Evolutionary conservation across 768 basidiomycete species (phyloP), one percentile per base, ranked within the genome.

Genomic region (Podaxis sp.): DNA sequence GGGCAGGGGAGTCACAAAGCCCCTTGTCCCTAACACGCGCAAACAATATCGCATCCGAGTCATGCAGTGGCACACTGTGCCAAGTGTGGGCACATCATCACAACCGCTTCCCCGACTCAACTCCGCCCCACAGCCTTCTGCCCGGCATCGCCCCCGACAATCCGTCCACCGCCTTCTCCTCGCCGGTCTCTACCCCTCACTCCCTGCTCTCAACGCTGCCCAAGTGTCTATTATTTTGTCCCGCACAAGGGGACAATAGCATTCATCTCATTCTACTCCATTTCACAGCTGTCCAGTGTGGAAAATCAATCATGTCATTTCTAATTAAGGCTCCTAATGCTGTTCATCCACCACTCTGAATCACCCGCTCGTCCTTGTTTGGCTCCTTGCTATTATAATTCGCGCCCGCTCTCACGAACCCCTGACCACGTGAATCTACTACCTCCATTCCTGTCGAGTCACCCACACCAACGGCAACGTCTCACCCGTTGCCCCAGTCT

Each of bases 111-210:
- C 60, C 66, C 66, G 66, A 69, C 71, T 65, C 68, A 68, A 68
- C 68, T 67, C 69, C 60, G 51, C 59, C 66, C 50, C 60, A 67
- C 64, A 66, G 68, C 63, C 65, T 43, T 61, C 55, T 47, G 37
- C 47, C 53, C 29, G 19, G 33, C 49, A 13, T 25, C 19, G n/a
- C 37, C 7, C 49, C 33, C 47, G 33, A 15, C 49, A 43, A 37
- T 33, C 19, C 36, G 22, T 37, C 53, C 33, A 8, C 25, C 33
- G 8, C 33, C 33, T 33, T 33, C 33, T 29, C 27, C 37, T 41
- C n/a, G 25, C 38, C n/a, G 17, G 17, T 29, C 24, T 19, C 52
- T 25, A 13, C 11, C 25, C 12, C 40, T 40, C 2, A 12, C 33
- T 27, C 17, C 3, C 37, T 17, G 38, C 13, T n/a, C 41, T 13